phyloP scores from a whole-genome alignment of 2,329 filamentous ascomycete genomes.

The Calonectria crousiana region DNA sequence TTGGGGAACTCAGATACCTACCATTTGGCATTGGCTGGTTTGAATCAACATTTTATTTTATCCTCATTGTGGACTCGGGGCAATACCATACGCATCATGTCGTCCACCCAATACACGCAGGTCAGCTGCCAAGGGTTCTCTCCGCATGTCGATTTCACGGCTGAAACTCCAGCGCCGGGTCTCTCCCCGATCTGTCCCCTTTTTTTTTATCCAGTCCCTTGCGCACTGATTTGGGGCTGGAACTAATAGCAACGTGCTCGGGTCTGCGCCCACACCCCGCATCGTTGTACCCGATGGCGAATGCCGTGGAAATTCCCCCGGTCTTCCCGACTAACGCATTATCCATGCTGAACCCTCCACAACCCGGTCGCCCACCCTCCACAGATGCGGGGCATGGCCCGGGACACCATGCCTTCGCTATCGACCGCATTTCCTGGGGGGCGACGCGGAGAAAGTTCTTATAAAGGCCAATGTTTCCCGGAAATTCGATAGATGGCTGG shows the following conservation, averaged over 20 bases:
- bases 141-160: neutral
- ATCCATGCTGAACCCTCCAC: conserved; percentile 31
- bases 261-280: conserved; percentile 6
- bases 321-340: conserved; percentile 11
- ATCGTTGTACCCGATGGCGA: neutral
- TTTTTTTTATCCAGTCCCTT: neutral
- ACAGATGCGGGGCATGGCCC: conserved; percentile 32
- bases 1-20: neutral
- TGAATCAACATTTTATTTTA: no score
- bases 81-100: no score
- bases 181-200: conserved; percentile 6
- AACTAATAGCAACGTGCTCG: neutral
- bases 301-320: conserved; percentile 2
- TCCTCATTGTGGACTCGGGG: neutral
- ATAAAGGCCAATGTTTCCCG: conserved; percentile 25
- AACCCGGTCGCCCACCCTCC: conserved; percentile 30
- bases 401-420: conserved; percentile 3
- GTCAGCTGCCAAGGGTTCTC: neutral
- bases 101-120: neutral
- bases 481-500: neutral
- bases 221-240: neutral
- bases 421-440: neutral
- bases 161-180: neutral
- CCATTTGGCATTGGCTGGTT: neutral
- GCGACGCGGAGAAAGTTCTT: neutral